Base-by-base conservation (phyloP, 2,329 filamentous ascomycete species). In the Uncinocarpus reesii region DNA sequence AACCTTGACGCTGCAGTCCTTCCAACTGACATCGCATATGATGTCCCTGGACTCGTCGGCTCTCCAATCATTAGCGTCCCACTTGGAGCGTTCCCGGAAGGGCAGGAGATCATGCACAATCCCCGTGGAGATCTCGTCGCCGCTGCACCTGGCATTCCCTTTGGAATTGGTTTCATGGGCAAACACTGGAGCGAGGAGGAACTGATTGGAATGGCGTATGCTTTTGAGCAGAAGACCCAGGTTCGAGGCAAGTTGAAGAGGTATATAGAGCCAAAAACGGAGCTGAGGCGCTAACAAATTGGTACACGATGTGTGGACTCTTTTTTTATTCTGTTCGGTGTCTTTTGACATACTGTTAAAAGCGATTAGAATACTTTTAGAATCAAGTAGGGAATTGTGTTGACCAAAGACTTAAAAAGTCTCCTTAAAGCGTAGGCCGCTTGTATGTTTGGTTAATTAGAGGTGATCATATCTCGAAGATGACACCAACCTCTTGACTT, bases 191-290 rank as follows among this genome's bases (percentile, higher is more conserved):
- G 71, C 29, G 82, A 86, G 61, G 75, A 74, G 56, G 70, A 63
- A 24, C 57, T 86, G 54, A 76, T 86, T 49, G 77, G 76, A 0
- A 73, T 80, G 58, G 82, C 80, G 5, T 84, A 81, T 67, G 80
- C 78, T 3, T 84, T 79, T 62, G 82, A 86, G 67, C 78, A 83
- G 65, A 66, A 70, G 53, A 81, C 74, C 2, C 62, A 65, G 56
- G 66, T 71, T 8, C 65, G 77, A 42, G 56, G 62, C 34, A 69
- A 67, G 51, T 63, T 76, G 1, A 64, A 68, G 61, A 72, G 74
- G 24, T 73, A 73, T 53, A 55, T 78, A 8, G 56, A 65, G 54
- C 74, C 75, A 0, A 69, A 59, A 35, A 69, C 67, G n/a, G 72
- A 76, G 58, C 52, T 77, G 47, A 58, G 45, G 16, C 64, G 11